A percentile compares a stretch with the other conserved stretches of the same genome.
These are phyloP conservation scores for Mrakia blollopis DNA, from an alignment of 768 basidiomycete species.

Conservation along the genomic window DNA sequence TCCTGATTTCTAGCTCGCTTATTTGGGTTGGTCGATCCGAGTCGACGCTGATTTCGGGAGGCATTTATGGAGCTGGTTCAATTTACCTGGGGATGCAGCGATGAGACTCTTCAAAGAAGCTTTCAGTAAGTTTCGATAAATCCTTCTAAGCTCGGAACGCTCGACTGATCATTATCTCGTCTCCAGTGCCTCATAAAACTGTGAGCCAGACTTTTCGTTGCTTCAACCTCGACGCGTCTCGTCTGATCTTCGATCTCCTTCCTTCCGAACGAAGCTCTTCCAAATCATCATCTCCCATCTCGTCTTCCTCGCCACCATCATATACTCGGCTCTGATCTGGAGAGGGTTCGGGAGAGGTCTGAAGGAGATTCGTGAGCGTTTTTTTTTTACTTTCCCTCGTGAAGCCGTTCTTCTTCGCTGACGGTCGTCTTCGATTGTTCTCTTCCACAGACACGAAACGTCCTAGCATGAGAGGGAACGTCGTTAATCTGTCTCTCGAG, in stretches of 20 bases:
- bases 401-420: neutral
- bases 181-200: slow-evolving; percentile 7
- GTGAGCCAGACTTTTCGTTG: too few species aligned
- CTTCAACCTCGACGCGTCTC: too few species aligned
- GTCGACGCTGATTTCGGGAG: neutral
- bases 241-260: too few species aligned
- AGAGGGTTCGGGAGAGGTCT: neutral
- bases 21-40: neutral
- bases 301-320: neutral
- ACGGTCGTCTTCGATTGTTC: neutral
- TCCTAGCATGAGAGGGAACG: too few species aligned
- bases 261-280: neutral
- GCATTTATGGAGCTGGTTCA: neutral
- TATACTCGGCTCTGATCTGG: neutral
- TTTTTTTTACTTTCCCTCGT: neutral
- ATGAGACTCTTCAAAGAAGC: neutral
- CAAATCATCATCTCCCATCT: neutral
- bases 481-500: too few species aligned
- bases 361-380: neutral
- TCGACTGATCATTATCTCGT: too few species aligned
- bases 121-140: neutral
- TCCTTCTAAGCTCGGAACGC: too few species aligned
- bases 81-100: neutral
- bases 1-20: neutral
- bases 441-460: neutral